Base-by-base conservation (phyloP, 305 asterid genomes). In the Coffea humblotiana region DNA sequence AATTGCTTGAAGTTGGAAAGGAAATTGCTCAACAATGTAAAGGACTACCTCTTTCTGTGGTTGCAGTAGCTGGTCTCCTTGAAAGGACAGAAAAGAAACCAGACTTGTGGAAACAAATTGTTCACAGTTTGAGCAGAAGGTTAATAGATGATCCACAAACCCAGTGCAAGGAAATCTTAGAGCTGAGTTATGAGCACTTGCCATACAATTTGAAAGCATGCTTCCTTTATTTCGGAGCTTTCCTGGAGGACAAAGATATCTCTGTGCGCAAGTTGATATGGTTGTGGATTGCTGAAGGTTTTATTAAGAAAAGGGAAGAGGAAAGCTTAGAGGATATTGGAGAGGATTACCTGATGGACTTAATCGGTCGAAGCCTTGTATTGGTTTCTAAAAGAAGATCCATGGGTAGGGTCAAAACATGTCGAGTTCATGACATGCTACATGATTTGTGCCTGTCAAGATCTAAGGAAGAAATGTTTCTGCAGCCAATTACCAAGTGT, bases 261-360 rank as follows among this genome's bases (percentile, higher is more conserved):
- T 63, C 65, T 54, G 71, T 49, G 45, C 63, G 74, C 21, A 49
- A 70, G 43, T 64, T 83, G 70, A 79, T 47, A n/a, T 29, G 51
- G 66, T 19, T 83, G 25, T 83, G 85, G 83, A 37, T 47, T 18
- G 80, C 80, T 3, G 85, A 83, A 63, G 85, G 78, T 32, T 79
- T 83, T 43, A 16, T 79, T 18, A 74, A 37, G 19, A 40, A 52
- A 48, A 49, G 12, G 23, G 77, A 49, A 14, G 40, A 32, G 14
- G 27, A 37, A 15, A 49, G 19, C 10, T 37, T 65, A 9, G 80
- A 78, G 58, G 74, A 63, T 70, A 21, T 67, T 1, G 85, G 80
- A 10, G 69, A 78, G 13, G 47, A 64, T 29, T 82, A 78, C 67
- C 69, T 82, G 75, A 81, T 56, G 43, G 43, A 40, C 43, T 40